These are phyloP conservation scores for Fusarium sp. DNA, from an alignment of 2,329 filamentous ascomycete species.

Conservation along the genomic window DNA sequence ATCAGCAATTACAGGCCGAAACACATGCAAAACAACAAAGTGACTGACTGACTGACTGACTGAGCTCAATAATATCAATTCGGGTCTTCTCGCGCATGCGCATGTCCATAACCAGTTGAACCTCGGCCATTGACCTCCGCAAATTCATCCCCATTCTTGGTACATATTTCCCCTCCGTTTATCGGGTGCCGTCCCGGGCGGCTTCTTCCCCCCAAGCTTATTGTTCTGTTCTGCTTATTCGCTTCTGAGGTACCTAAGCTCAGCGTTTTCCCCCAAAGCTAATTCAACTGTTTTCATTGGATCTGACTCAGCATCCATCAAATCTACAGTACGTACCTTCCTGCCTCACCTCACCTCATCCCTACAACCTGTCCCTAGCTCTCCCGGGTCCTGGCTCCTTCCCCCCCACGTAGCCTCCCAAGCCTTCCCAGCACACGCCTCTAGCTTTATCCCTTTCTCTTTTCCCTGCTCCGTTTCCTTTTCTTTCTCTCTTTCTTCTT, in stretches of 20 bases:
- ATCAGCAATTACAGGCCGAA: conserved; percentile 10
- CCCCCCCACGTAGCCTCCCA: conserved; percentile 31
- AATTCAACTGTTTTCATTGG: conserved; percentile 32
- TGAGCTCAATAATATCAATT: conserved; percentile 4
- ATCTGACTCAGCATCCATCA: conserved; percentile 37
- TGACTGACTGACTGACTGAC: conserved; percentile 5
- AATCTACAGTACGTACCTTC: conserved; percentile 22
- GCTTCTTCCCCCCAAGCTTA: conserved; percentile 18
- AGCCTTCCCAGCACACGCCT: conserved; percentile 37
- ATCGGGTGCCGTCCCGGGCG: conserved; percentile 28
- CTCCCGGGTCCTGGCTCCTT: conserved; percentile 19
- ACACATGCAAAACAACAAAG: conserved; percentile 32
- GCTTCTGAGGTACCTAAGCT: conserved; percentile 1
- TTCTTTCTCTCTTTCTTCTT: conserved; percentile 17
- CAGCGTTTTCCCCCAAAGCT: conserved; percentile 20
- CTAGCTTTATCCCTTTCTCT: conserved; percentile 37
- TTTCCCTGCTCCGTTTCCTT: conserved; percentile 17
- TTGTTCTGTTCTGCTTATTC: conserved; percentile 24
- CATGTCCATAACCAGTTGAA: conserved; percentile 17
- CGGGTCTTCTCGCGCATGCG: conserved; percentile 36
- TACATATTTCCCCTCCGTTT: conserved; percentile 25
- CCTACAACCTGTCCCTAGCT: conserved; percentile 11
- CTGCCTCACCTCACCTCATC: conserved; percentile 2
- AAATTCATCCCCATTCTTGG: conserved; percentile 19
- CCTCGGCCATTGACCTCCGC: conserved; percentile 39